Conservation (phyloP, 1,284 basidiomycete species). For the Ganoderma sinense region DNA sequence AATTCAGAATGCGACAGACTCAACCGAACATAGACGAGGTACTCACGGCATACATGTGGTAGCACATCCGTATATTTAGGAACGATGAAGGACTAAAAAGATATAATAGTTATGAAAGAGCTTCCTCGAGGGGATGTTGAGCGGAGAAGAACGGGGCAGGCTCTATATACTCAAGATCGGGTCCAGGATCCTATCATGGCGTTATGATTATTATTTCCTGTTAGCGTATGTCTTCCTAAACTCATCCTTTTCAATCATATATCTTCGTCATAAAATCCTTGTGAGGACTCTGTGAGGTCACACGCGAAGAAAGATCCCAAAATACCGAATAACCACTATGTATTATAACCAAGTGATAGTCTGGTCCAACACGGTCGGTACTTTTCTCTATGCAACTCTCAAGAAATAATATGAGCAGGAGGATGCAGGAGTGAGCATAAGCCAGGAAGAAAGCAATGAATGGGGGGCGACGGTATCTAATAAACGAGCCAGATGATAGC, state of each 20-base stretch:
- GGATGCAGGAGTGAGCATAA: background rate
- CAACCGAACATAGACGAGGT: conserved; percentile 11
- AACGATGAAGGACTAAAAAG: background rate
- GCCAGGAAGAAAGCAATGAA: conserved; percentile 1
- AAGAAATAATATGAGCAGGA: background rate
- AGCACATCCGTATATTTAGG: background rate
- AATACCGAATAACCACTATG: background rate
- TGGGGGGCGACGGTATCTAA: background rate
- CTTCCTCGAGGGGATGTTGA: too few relatives aligned
- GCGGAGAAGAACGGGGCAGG: too few relatives aligned
- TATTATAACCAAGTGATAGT: background rate
- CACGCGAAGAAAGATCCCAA: background rate
- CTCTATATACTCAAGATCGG: too few relatives aligned
- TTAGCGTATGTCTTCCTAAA: too few relatives aligned
- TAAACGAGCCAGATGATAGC: background rate
- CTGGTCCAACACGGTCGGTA: background rate
- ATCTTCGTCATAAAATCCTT: too few relatives aligned
- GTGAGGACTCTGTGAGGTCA: background rate
- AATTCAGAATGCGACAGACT: conserved; percentile 14
- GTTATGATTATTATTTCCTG: too few relatives aligned
- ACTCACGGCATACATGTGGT: conserved; percentile 1
- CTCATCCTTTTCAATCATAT: too few relatives aligned
- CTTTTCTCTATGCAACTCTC: background rate
- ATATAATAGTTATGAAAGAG: background rate
- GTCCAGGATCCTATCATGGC: too few relatives aligned